Evolutionary conservation across 2,329 filamentous ascomycete genomes (phyloP).

Genomic region (Curvularia lunata): DNA sequence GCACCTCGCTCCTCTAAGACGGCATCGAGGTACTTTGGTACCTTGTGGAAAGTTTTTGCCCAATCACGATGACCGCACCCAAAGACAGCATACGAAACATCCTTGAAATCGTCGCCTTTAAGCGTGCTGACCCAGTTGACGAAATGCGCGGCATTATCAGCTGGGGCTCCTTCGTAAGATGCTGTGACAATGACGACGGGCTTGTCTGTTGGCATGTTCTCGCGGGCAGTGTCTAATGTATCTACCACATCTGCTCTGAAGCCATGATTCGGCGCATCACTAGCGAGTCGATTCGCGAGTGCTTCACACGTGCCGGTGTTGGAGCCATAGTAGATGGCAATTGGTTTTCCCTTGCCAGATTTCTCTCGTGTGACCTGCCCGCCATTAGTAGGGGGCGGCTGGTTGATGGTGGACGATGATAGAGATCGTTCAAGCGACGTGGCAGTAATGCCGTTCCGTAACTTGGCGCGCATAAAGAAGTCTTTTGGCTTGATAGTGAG

Average conservation of each 20-base stretch:
- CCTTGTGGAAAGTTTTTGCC: conserved; percentile 51
- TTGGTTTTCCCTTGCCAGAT: conserved; percentile 35
- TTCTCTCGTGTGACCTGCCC: conserved; percentile 21
- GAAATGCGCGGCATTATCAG: conserved; percentile 53
- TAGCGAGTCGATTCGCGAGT: conserved; percentile 48
- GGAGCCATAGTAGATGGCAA: conserved; percentile 50
- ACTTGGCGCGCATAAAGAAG: conserved; percentile 49
- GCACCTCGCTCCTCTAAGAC: conserved; percentile 41
- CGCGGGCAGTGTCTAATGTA: conserved; percentile 45
- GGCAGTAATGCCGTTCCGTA: conserved; percentile 40
- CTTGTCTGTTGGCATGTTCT: conserved; percentile 44
- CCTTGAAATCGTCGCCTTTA: conserved; percentile 38
- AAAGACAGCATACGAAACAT: conserved; percentile 51
- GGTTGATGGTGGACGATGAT: conserved; percentile 28
- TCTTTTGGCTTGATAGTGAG: conserved; percentile 55
- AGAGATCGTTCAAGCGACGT: conserved; percentile 41
- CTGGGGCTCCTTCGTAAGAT: conserved; percentile 52
- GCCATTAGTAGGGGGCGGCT: conserved; percentile 18
- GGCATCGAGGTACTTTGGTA: conserved; percentile 48
- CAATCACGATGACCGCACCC: conserved; percentile 54
- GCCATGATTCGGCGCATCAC: conserved; percentile 46
- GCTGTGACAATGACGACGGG: conserved; percentile 51
- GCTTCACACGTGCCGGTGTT: conserved; percentile 54
- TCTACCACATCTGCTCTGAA: conserved; percentile 45
- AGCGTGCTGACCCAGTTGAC: conserved; percentile 48